These are phyloP conservation scores for Phytophthora megakarya DNA, from an alignment of 352 stramenopile genomes.

Conservation along the genomic window DNA sequence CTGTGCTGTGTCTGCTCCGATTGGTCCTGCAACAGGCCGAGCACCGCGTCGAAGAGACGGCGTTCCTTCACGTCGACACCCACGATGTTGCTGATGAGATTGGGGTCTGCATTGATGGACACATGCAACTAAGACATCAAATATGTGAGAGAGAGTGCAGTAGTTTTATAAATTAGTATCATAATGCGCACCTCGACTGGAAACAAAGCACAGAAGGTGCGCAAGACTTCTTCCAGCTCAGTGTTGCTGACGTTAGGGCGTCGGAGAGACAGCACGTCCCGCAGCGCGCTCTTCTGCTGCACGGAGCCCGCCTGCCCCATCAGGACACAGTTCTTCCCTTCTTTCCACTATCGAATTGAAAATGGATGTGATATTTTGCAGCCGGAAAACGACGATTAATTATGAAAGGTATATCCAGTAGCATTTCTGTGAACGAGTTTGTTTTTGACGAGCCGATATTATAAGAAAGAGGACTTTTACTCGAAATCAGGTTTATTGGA, in stretches of 20 bases:
- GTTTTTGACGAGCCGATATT: neutral
- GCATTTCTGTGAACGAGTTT: neutral
- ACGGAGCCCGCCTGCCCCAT: conserved; percentile 84
- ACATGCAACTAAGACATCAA: conserved; percentile 22
- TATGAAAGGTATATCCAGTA: neutral
- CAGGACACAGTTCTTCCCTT: neutral
- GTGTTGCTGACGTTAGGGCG: conserved; percentile 45
- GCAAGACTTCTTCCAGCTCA: conserved; percentile 63
- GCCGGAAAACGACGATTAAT: neutral
- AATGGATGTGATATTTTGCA: neutral
- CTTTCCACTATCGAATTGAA: conserved; percentile 23
- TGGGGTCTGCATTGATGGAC: conserved; percentile 33
- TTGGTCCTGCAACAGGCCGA: conserved; percentile 70
- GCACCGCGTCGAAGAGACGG: conserved; percentile 75
- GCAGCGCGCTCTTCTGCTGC: conserved; percentile 82
- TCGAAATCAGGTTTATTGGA: conserved; percentile 25
- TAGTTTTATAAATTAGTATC: no score
- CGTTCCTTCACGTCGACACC: conserved; percentile 76
- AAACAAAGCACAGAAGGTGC: conserved; percentile 80
- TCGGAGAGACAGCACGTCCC: conserved; percentile 69
- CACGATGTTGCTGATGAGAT: conserved; percentile 28
- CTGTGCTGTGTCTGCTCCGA: conserved; percentile 60
- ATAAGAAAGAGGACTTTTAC: conserved; percentile 5
- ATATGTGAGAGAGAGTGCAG: conserved; percentile 20
- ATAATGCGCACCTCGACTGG: conserved; percentile 56